phyloP scores from a whole-genome alignment of 495 filamentous ascomycete species.

The Massariosphaeria phaeospora region DNA sequence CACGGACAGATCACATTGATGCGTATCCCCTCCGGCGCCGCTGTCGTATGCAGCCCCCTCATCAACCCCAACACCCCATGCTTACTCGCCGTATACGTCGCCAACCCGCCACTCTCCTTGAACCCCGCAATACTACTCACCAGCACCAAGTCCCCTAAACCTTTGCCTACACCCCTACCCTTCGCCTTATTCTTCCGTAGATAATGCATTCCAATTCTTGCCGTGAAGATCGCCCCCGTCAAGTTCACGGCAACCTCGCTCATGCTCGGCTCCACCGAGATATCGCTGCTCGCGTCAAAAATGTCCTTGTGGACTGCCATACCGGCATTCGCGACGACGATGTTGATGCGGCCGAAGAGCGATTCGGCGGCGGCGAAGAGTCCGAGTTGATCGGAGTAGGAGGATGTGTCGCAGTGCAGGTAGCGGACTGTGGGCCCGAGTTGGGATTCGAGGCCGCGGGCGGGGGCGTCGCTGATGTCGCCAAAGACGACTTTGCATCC shows the following conservation, averaged over 20 bases:
- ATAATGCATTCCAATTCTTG: slow-evolving; percentile 39
- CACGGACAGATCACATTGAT: slow-evolving; percentile 43
- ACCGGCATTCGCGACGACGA: slow-evolving; percentile 41
- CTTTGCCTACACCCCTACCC: slow-evolving; percentile 15
- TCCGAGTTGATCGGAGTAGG: slow-evolving; percentile 36
- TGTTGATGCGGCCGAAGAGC: slow-evolving; percentile 34
- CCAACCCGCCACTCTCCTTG: slow-evolving; percentile 40
- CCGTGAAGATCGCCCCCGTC: slow-evolving; percentile 36
- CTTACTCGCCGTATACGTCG: slow-evolving; percentile 40
- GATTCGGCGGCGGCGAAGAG: slow-evolving; percentile 35
- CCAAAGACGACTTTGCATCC: slow-evolving; percentile 42
- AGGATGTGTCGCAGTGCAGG: slow-evolving; percentile 40
- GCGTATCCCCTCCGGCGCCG: slow-evolving; percentile 35
- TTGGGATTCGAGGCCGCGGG: slow-evolving; percentile 26
- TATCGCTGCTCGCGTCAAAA: slow-evolving; percentile 32
- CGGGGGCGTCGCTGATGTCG: slow-evolving; percentile 36
- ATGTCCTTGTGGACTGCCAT: slow-evolving; percentile 38
- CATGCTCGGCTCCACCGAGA: slow-evolving; percentile 35
- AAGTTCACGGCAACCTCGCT: slow-evolving; percentile 41
- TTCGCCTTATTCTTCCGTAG: slow-evolving; percentile 30
- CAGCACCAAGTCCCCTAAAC: slow-evolving; percentile 39
- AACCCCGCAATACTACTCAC: slow-evolving; percentile 39
- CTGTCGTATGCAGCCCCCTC: slow-evolving; percentile 37
- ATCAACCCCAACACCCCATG: slow-evolving; percentile 42
- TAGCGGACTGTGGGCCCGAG: slow-evolving; percentile 33